Evolutionary conservation across 2,329 filamentous ascomycete species (phyloP), one percentile per base, ranked within the genome.

Genomic region (Paramyrothecium sp.): DNA sequence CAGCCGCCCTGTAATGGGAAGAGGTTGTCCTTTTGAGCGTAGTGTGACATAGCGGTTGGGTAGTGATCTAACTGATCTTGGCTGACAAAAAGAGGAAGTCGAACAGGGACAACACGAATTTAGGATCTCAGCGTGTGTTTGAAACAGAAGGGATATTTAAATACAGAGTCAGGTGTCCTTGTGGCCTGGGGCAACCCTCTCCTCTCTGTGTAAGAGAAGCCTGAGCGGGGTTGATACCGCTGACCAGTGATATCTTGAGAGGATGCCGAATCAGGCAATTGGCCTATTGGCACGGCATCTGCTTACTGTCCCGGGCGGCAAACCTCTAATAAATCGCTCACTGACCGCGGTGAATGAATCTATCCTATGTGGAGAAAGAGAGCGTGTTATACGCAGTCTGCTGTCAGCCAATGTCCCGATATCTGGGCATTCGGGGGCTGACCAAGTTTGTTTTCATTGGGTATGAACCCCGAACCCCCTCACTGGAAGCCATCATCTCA

Each of bases 1-100:
- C 90, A 91, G 57, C 85, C 87, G 56, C 73, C 72, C 33, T 67
- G 56, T 59, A 76, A 63, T 59, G 69, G 69, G 57, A 70, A 64
- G 54, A 66, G 58, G 54, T 63, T 53, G 48, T 61, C 56, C 20
- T 60, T 64, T 48, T 67, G 52, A 12, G 65, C 62, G 65, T 68
- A 69, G 57, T 67, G 65, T 52, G 61, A 19, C 22, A 66, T 60
- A 60, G 58, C 65, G 33, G 17, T 56, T 57, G n/a, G 13, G 17
- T 30, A 17, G 34, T 52, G 30, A 23, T 10, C 26, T 30, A 5
- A 10, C 26, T 30, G 10, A 30, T 30, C 5, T 5, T 30, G 4
- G 26, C 26, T 30, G 10, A 10, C 26, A 30, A 30, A 10, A n/a
- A n/a, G n/a, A n/a, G n/a, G n/a, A n/a, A n/a, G n/a, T n/a, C n/a